A percentile compares a stretch with the other conserved stretches of the same genome.
phyloP scores from a whole-genome alignment of 1,284 basidiomycete genomes.

The Tremellales sp. region DNA sequence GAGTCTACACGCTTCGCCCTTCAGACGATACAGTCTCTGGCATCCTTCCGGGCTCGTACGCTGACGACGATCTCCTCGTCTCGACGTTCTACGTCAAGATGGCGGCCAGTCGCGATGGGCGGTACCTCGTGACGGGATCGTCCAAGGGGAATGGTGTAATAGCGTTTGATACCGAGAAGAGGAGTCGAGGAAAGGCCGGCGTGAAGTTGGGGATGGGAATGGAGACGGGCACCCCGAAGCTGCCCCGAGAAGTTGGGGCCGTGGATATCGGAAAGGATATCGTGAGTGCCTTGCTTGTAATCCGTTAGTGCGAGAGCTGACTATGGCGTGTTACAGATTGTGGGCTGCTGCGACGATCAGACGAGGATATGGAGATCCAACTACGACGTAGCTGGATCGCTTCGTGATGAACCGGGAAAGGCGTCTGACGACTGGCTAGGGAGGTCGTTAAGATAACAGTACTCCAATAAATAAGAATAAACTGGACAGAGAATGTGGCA shows the following conservation, averaged over 20 bases:
- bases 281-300: constrained; percentile 31
- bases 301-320: no score
- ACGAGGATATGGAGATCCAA: constrained; percentile 44
- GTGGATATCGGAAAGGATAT: constrained; percentile 47
- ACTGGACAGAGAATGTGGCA: no score
- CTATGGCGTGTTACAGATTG: constrained; percentile 26
- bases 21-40: constrained; percentile 6
- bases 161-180: constrained; percentile 35
- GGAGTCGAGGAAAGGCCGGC: background rate
- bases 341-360: constrained; percentile 42
- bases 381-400: constrained; percentile 14
- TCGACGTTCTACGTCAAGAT: constrained; percentile 44
- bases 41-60: constrained; percentile 35
- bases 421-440: no score
- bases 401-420: constrained; percentile 21
- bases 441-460: no score
- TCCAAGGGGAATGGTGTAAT: constrained; percentile 39
- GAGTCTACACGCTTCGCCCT: constrained; percentile 35
- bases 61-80: constrained; percentile 35
- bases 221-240: constrained; percentile 16
- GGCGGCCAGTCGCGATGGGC: constrained; percentile 40
- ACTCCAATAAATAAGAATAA: no score
- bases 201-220: constrained; percentile 15
- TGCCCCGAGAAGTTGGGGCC: constrained; percentile 41
- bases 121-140: constrained; percentile 40